phyloP scores from a whole-genome alignment of 2,329 filamentous ascomycete genomes.

The Diaporthe amygdali region DNA sequence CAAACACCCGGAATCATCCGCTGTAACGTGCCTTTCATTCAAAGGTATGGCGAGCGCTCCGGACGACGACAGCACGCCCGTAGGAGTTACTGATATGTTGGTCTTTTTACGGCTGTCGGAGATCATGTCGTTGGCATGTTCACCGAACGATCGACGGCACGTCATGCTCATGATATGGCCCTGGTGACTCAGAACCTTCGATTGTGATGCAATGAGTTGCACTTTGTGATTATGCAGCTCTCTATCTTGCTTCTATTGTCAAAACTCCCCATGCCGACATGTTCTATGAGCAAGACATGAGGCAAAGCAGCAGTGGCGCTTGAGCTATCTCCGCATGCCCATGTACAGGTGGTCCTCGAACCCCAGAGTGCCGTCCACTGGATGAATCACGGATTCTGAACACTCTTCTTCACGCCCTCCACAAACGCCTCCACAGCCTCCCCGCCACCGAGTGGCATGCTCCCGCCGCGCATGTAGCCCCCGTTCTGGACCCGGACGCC shows the following conservation, averaged over 20 bases:
- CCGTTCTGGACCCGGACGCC: constrained; percentile 81
- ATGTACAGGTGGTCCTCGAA: not conserved
- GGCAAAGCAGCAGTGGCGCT: not conserved
- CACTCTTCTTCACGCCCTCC: constrained; percentile 82
- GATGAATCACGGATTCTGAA: constrained; percentile 53
- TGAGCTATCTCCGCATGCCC: not conserved
- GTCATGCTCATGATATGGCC: not conserved
- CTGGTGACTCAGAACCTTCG: not conserved
- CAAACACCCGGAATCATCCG: too few species aligned
- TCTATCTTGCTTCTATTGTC: constrained; percentile 5
- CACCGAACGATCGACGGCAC: not conserved
- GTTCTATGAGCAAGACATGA: not conserved
- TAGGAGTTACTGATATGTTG: not conserved
- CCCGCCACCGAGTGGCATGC: constrained; percentile 84
- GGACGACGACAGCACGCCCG: too few species aligned
- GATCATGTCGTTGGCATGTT: not conserved
- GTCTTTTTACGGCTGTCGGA: not conserved
- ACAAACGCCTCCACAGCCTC: constrained; percentile 92
- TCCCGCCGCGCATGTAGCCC: constrained; percentile 79
- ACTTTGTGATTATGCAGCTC: not conserved
- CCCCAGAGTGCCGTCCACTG: not conserved
- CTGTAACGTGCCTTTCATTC: not conserved
- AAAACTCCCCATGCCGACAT: not conserved
- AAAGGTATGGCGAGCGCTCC: not conserved
- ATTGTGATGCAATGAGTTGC: not conserved